Conservation (phyloP, 2,329 filamentous ascomycete species). For the Dryadomyces quercus-mongolicae region DNA sequence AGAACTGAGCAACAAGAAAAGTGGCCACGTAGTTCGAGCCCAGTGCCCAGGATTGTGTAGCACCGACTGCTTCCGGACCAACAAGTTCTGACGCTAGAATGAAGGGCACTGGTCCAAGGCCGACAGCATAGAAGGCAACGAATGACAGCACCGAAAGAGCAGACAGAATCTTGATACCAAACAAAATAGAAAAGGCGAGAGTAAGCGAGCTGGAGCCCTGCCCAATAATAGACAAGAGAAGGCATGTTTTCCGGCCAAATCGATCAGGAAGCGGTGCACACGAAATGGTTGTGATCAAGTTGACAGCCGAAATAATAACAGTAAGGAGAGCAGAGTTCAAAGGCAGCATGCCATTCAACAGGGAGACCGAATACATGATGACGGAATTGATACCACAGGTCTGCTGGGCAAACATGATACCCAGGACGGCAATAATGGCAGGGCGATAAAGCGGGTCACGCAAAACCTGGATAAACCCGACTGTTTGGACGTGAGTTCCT, state of each 20-base stretch:
- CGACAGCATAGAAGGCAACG: conserved; percentile 80
- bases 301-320: conserved; percentile 76
- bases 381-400: conserved; percentile 92
- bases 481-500: conserved; percentile 18
- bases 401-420: conserved; percentile 88
- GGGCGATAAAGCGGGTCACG: conserved; percentile 55
- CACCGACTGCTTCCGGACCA: conserved; percentile 78
- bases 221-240: conserved; percentile 70
- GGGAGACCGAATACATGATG: conserved; percentile 94
- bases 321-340: conserved; percentile 74
- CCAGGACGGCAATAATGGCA: conserved; percentile 71
- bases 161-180: conserved; percentile 60
- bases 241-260: conserved; percentile 74
- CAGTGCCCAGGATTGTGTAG: conserved; percentile 79
- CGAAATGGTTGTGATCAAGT: conserved; percentile 68
- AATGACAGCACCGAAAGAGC: conserved; percentile 74
- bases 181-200: conserved; percentile 70
- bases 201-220: conserved; percentile 71
- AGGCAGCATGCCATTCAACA: conserved; percentile 70
- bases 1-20: conserved; percentile 88
- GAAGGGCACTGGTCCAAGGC: conserved; percentile 87
- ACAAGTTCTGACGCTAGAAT: conserved; percentile 89
- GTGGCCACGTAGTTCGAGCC: conserved; percentile 84
- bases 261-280: conserved; percentile 80
- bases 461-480: conserved; percentile 55